phyloP scores from a whole-genome alignment of 1,284 basidiomycete genomes.

The Ceratobasidium sp. region DNA sequence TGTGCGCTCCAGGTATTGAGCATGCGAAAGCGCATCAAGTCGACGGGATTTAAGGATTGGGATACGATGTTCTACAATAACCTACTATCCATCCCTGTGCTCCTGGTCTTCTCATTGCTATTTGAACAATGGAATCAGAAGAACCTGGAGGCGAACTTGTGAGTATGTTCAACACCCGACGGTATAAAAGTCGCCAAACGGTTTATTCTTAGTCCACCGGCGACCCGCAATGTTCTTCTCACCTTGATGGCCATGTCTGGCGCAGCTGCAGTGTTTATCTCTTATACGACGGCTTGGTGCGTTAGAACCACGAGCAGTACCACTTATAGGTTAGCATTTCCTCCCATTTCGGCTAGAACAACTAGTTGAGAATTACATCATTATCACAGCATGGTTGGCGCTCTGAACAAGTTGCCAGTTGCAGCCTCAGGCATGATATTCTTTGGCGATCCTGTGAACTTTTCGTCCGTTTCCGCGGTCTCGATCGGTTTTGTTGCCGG shows the following conservation, averaged over 20 bases:
- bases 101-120: slow-evolving; percentile 84
- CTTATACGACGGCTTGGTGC: slow-evolving; percentile 99
- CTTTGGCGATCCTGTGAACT: slow-evolving; percentile 89
- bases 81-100: slow-evolving; percentile 90
- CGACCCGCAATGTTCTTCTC: slow-evolving; percentile 82
- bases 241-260: slow-evolving; percentile 95
- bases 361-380: slow-evolving; percentile 7
- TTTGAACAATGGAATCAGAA: slow-evolving; percentile 91
- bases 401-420: slow-evolving; percentile 97
- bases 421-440: slow-evolving; percentile 96
- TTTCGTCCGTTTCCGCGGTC: slow-evolving; percentile 90
- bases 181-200: neutral
- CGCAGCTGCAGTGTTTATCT: slow-evolving; percentile 96
- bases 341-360: slow-evolving; percentile 1
- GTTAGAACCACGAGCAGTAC: slow-evolving; percentile 96
- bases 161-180: slow-evolving; percentile 52
- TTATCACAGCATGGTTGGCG: slow-evolving; percentile 91
- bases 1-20: slow-evolving; percentile 74
- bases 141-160: slow-evolving; percentile 90
- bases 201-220: slow-evolving; percentile 72
- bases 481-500: slow-evolving; percentile 92
- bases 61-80: slow-evolving; percentile 99
- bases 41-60: slow-evolving; percentile 99
- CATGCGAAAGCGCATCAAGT: slow-evolving; percentile 98
- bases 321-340: slow-evolving; percentile 80